Evolutionary conservation across 306 rosid species (phyloP), one percentile per base, ranked within the genome.

Genomic region (Echinosophora koreensis): DNA sequence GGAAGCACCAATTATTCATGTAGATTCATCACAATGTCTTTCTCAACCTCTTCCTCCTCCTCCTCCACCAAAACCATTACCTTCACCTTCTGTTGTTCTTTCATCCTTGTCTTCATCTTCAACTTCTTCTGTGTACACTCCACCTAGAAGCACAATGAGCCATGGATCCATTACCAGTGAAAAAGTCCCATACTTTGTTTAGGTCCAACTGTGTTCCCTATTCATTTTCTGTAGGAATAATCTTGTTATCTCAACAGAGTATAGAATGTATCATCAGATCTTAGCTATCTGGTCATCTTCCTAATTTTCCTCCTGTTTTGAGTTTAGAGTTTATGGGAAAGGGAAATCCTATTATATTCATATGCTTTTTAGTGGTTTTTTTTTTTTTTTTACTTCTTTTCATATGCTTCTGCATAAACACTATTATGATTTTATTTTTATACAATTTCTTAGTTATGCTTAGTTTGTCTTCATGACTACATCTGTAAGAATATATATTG

Each of bases 151-250:
- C 78, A 67, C 94, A 13, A 81, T 90, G 51, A 89, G 90, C 78
- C 91, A 82, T 72, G 91, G 96, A 83, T 87, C 96, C 69, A 76
- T 87, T 76, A 82, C 93, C 9, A 89, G 86, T 54, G 88, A 89
- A 44, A 89, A 85, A 80, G 81, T 86, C 65, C 84, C 94, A 14
- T 93, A 86, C 81, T 90, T 90, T 81, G 87, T 82, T 86, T 90
- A 76, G 71, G 37, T 65, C 55, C 34, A 44, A 71, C 60, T 66
- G 17, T 61, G 17, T 61, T 77, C 42, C 14, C 28, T 81, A 66
- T 56, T 78, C 77, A 51, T 64, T 64, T 49, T 18, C 0, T 51
- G 62, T 76, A 62, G 71, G 78, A 72, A 56, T 71, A 32, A 58
- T 66, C 62, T 51, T 79, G 77, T 47, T 78, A 61, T 77, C 32